Conservation (phyloP, 192 early-diverging fungal species). For the Dimargaris xerosporica region DNA sequence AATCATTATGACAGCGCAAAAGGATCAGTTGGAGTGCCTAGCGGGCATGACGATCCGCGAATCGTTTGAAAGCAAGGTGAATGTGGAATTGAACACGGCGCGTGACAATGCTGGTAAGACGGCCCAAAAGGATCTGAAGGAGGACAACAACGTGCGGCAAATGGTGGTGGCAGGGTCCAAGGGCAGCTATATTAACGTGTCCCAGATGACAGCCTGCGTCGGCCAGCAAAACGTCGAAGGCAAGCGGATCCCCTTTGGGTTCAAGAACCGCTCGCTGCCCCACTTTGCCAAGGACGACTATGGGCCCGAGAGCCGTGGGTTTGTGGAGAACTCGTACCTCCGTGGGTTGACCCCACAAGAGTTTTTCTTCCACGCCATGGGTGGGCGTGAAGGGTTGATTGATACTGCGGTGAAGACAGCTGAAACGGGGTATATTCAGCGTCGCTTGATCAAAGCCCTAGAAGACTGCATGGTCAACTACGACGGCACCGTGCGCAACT, state of each 20-base stretch:
- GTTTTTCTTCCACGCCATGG: slow-evolving; percentile 98
- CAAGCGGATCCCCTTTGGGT: slow-evolving; percentile 90
- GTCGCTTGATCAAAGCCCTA: slow-evolving; percentile 91
- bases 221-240: slow-evolving; percentile 99
- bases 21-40: slow-evolving; percentile 61
- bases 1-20: slow-evolving; percentile 67
- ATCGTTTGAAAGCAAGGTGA: slow-evolving; percentile 77
- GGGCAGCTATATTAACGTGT: slow-evolving; percentile 95
- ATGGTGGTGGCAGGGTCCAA: slow-evolving; percentile 99
- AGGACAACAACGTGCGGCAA: slow-evolving; percentile 91
- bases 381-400: slow-evolving; percentile 98
- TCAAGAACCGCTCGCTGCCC: slow-evolving; percentile 90
- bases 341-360: slow-evolving; percentile 89
- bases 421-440: slow-evolving; percentile 97
- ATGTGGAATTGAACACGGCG: slow-evolving; percentile 73
- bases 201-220: slow-evolving; percentile 99
- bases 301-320: slow-evolving; percentile 87
- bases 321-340: slow-evolving; percentile 95
- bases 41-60: slow-evolving; percentile 84
- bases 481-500: slow-evolving; percentile 86
- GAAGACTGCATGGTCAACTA: slow-evolving; percentile 94
- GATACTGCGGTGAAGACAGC: slow-evolving; percentile 99
- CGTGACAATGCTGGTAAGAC: slow-evolving; percentile 83
- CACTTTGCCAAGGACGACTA: slow-evolving; percentile 93
- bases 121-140: slow-evolving; percentile 85